Evolutionary conservation across 1,284 basidiomycete genomes (phyloP).

Genomic region (Trichosporon asahii): DNA sequence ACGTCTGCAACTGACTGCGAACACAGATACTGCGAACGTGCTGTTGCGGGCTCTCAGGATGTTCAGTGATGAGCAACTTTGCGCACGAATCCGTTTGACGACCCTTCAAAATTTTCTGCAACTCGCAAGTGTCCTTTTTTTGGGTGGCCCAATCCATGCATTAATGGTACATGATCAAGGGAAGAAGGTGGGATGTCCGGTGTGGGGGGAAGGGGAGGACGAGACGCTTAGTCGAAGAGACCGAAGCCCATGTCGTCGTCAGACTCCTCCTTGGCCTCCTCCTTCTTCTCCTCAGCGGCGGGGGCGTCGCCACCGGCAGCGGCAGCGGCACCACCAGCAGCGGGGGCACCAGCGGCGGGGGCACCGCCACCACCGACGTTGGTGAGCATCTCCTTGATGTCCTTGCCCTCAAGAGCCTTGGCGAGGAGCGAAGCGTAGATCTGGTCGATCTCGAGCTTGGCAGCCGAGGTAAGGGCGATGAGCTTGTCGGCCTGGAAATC

Average conservation of each 20-base stretch:
- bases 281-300: slow-evolving; percentile 71
- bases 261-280: slow-evolving; percentile 71
- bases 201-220: slow-evolving; percentile 11
- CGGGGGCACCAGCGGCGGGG: slow-evolving; percentile 63
- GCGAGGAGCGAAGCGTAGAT: slow-evolving; percentile 97
- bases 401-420: slow-evolving; percentile 96
- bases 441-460: slow-evolving; percentile 82
- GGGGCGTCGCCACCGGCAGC: slow-evolving; percentile 63
- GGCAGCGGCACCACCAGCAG: slow-evolving; percentile 55
- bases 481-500: slow-evolving; percentile 80
- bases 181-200: slow-evolving; percentile 7
- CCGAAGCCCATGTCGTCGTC: slow-evolving; percentile 93
- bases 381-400: slow-evolving; percentile 90
- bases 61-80: too few relatives aligned
- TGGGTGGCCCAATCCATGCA: slow-evolving; percentile 8
- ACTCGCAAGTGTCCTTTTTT: too few relatives aligned
- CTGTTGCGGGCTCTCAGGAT: too few relatives aligned
- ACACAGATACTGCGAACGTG: too few relatives aligned
- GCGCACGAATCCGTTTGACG: too few relatives aligned
- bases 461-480: slow-evolving; percentile 72
- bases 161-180: slow-evolving; percentile 11
- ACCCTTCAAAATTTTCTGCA: too few relatives aligned
- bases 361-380: slow-evolving; percentile 84
- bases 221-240: slow-evolving; percentile 67
- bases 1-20: too few relatives aligned